These are phyloP conservation scores for Colletotrichum godetiae DNA, from an alignment of 2,329 filamentous ascomycete genomes.

Conservation along the genomic window DNA sequence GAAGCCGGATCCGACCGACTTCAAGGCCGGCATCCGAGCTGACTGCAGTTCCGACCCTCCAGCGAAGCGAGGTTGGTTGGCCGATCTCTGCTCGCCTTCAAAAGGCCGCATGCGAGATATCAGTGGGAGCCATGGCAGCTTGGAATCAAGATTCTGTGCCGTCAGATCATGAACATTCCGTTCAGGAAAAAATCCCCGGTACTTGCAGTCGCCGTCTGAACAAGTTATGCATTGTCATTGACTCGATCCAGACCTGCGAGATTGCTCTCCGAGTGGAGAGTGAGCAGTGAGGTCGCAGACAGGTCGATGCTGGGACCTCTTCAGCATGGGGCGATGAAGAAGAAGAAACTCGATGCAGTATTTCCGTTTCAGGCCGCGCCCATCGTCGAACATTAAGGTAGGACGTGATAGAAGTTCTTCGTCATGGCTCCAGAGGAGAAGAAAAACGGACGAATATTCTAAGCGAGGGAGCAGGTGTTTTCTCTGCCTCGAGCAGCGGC, in stretches of 20 bases:
- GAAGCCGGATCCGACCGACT: neutral
- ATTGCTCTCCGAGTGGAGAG: neutral
- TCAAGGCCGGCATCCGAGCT: neutral
- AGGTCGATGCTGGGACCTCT: neutral
- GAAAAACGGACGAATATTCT: neutral
- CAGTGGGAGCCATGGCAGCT: neutral
- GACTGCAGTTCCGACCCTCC: slow-evolving; percentile 1
- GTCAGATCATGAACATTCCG: neutral
- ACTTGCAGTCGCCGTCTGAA: neutral
- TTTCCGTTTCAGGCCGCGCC: neutral
- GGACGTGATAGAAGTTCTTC: neutral
- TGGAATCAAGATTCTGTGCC: neutral
- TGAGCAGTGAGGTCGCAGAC: neutral
- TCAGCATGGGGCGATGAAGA: neutral
- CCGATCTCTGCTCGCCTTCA: neutral
- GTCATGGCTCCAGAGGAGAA: neutral
- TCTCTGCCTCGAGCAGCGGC: neutral
- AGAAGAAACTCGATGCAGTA: neutral
- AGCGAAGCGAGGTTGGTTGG: neutral
- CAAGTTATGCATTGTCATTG: neutral
- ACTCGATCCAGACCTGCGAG: neutral
- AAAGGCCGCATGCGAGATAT: neutral
- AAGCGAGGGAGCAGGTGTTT: neutral
- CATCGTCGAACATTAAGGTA: neutral
- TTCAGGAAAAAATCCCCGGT: neutral